Evolutionary conservation across 1,284 basidiomycete species (phyloP), one percentile per base, ranked within the genome.

Genomic region (Trametes pubescens): DNA sequence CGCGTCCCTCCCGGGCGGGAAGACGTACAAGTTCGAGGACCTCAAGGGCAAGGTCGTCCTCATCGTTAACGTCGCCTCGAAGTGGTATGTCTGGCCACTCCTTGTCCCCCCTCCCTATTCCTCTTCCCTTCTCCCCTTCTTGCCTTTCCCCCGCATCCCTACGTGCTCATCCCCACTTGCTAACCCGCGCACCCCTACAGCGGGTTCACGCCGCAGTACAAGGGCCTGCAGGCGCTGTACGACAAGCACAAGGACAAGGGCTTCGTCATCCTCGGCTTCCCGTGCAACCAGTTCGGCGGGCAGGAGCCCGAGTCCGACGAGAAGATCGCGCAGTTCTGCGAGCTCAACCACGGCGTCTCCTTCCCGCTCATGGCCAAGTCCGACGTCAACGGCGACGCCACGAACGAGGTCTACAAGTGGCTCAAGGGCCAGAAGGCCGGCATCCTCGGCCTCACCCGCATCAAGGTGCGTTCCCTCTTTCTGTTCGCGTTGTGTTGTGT

Each of bases 151-250:
- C 21, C 11, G 48, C 43, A 16, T 16, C 16, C 40, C 14, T 3
- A 3, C 18, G 14, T 43, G 47, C 49, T 8, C 29, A 32, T 43
- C 51, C 49, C 29, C 29, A 32, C 29, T 4, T 32, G 26, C 11
- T 51, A 54, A 14, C 59, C 16, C 53, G 35, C 13, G 34, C 51
- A 40, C 54, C 18, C 40, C 1, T 44, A 22, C 64, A 92, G 93
- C 73, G 94, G 94, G 35, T 94, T 96, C 73, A 95, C 94, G 7
- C 91, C 92, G 10, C 95, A 97, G 77, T 96, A 96, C 79, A 91
- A 87, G 74, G 93, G 93, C 67, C 85, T 98, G 22, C 93, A 98
- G 78, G 81, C 80, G 8, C 79, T 98, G 38, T 88, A 96, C 77
- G 88, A 95, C 69, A 94, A 95, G 77, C 90, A 95, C 81, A 89